Evolutionary conservation across 148 eudicot species (phyloP), one percentile per base, ranked within the genome.

Genomic region (Polygonum aviculare): DNA sequence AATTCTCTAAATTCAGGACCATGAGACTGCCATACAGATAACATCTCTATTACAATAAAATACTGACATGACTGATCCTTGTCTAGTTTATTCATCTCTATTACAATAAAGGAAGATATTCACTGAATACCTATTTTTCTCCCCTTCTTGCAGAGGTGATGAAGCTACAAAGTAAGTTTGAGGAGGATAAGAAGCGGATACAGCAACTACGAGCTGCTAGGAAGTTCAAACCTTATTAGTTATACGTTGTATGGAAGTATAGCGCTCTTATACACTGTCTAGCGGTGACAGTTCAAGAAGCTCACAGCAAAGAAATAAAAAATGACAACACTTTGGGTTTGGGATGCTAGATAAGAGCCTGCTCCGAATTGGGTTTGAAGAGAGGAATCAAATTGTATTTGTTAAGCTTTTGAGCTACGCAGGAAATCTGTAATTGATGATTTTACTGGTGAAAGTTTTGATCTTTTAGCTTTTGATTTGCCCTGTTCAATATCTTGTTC

Each of bases 151-250:
- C 94, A 93, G 94, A 91, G 85, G 77, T 90, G 77, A 90, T 94
- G 97, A 88, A 83, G 80, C 80, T 92, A 72, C 97, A 88, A 81
- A 89, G 93, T 85, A 89, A 87, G 84, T 94, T 94, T 1, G 90
- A 92, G 84, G 95, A 92, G 82, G 97, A 91, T 74, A 94, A 87
- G 82, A 92, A 92, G 83, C 88, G 95, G 75, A 91, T 91, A 81
- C 93, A 94, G 62, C 89, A 90, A 54, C 33, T 91, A 82, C 84
- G 98, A 82, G 98, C 98, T 78, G 92, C 90, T 31, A 84, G 98
- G 83, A 91, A 90, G 85, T 91, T 93, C 76, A 86, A 78, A 54
- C 98, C 98, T 22, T 89, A 89, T 75, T 93, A 77, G 87, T 49
- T 18, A n/a, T 19, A 33, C 12, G 31, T 74, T 26, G 60, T 7